Base-by-base conservation (phyloP, 192 early-diverging fungal species). In the Lunasporangiospora selenospora region DNA sequence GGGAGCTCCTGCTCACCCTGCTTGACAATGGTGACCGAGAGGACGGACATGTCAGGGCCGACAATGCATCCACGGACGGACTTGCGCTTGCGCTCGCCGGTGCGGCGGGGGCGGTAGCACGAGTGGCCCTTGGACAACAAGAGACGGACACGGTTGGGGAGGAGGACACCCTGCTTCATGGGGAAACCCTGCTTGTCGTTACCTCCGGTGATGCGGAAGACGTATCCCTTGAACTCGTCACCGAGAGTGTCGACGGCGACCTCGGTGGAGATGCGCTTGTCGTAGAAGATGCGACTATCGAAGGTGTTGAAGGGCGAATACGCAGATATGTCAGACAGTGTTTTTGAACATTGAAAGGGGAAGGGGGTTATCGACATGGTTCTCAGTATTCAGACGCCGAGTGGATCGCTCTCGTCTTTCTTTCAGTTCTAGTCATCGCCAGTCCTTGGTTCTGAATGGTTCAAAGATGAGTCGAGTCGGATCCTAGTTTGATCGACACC, bases 181-280 rank as follows among this genome's bases (percentile, higher is more conserved):
- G 97, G 97, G 93, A 99, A 99, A 81, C 93, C 93, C 83, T 95
- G 93, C 90, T 99, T 99, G 88, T 99, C 97, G 90, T 99, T 98
- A 75, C 97, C 97, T 79, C 97, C 97, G 56, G 95, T 93, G 83
- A 99, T 96, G 75, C 94, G 94, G 90, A 99, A 96, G 75, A 98
- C 90, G 88, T 98, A 99, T 67, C 97, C 97, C 90, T 99, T 99
- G 94, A 95, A 99, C 83, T 99, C 97, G 75, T 98, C 97, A 66
- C 97, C 94, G 75, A 99, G 82, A 53, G 92, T 85, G 83, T 97
- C 97, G 71, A 89, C 97, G 64, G 90, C 81, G 60, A 99, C 96
- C 80, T 99, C 97, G 66, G 91, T 82, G 60, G 95, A 89, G 86
- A 99, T 97, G 65, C 95, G 92, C 88, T 95, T 98, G 76, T 99